These are phyloP conservation scores for Rugiboletus extremiorientalis DNA, from an alignment of 1,284 basidiomycete genomes.

Conservation along the genomic window DNA sequence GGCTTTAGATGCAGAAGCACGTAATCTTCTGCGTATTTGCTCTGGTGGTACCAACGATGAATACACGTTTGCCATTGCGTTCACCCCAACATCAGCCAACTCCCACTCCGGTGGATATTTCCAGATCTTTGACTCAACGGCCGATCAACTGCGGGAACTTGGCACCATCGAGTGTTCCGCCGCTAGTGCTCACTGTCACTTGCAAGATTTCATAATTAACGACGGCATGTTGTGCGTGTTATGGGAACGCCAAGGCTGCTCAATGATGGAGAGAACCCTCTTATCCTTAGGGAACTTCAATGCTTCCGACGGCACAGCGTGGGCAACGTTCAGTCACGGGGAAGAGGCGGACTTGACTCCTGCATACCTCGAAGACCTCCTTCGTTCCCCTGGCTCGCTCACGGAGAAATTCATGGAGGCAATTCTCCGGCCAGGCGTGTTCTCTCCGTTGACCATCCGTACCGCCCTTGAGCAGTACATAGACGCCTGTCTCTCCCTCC, in stretches of 20 bases:
- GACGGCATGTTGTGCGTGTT: slow-evolving; percentile 57
- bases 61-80: slow-evolving; percentile 52
- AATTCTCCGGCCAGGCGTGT: slow-evolving; percentile 83
- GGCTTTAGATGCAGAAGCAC: slow-evolving; percentile 56
- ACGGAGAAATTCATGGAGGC: slow-evolving; percentile 79
- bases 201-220: slow-evolving; percentile 71
- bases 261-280: slow-evolving; percentile 59
- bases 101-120: slow-evolving; percentile 69
- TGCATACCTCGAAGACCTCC: slow-evolving; percentile 81
- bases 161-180: slow-evolving; percentile 58
- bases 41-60: slow-evolving; percentile 44
- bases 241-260: slow-evolving; percentile 77
- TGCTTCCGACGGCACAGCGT: slow-evolving; percentile 38
- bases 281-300: slow-evolving; percentile 42
- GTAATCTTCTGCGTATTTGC: slow-evolving; percentile 60
- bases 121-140: slow-evolving; percentile 53
- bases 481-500: slow-evolving; percentile 64
- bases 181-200: slow-evolving; percentile 61
- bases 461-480: slow-evolving; percentile 83
- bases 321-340: slow-evolving; percentile 58
- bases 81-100: slow-evolving; percentile 64
- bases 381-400: slow-evolving; percentile 71
- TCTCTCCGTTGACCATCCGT: slow-evolving; percentile 78
- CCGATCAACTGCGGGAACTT: slow-evolving; percentile 56
- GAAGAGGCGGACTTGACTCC: slow-evolving; percentile 78